Evolutionary conservation across 2,329 filamentous ascomycete species (phyloP).

Genomic region (Purpureocillium lavendulum): DNA sequence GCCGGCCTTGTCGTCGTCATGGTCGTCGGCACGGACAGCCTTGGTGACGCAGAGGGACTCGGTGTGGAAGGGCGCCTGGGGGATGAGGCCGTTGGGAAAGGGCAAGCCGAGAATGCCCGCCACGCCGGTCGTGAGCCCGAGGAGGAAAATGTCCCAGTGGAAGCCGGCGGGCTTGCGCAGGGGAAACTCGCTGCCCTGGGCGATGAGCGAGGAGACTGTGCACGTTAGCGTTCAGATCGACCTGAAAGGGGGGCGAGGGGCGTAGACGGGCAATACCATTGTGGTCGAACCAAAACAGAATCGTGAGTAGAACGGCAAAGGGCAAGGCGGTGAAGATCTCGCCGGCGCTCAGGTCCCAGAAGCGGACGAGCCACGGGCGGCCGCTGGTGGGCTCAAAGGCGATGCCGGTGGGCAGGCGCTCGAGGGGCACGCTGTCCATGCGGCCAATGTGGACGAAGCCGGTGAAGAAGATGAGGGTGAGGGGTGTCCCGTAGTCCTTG

Average conservation of each 20-base stretch:
- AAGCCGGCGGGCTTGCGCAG: conserved; percentile 75
- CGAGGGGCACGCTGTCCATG: conserved; percentile 63
- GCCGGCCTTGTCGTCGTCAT: conserved; percentile 47
- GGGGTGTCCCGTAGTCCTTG: conserved; percentile 80
- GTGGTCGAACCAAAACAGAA: conserved; percentile 86
- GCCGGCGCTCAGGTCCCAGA: conserved; percentile 66
- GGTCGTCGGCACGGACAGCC: conserved; percentile 38
- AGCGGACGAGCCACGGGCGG: conserved; percentile 68
- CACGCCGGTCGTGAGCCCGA: conserved; percentile 68
- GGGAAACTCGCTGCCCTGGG: conserved; percentile 76
- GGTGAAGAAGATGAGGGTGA: conserved; percentile 80
- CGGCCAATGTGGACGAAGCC: conserved; percentile 82
- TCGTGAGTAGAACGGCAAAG: conserved; percentile 73
- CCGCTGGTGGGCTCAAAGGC: conserved; percentile 72
- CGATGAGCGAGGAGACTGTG: conserved; percentile 70
- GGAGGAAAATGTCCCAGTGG: conserved; percentile 77
- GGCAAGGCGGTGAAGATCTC: conserved; percentile 82
- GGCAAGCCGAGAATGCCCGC: conserved; percentile 70
- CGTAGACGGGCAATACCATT: conserved; percentile 48
- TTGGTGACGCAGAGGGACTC: conserved; percentile 67
- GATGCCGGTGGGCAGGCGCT: conserved; percentile 64
- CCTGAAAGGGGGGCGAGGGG: neutral
- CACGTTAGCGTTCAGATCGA: neutral
- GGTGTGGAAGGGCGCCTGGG: conserved; percentile 77
- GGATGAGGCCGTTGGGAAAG: conserved; percentile 76